Evolutionary conservation across 805 yeast genomes (phyloP).

Genomic region (Yamadazyma nakazawae): DNA sequence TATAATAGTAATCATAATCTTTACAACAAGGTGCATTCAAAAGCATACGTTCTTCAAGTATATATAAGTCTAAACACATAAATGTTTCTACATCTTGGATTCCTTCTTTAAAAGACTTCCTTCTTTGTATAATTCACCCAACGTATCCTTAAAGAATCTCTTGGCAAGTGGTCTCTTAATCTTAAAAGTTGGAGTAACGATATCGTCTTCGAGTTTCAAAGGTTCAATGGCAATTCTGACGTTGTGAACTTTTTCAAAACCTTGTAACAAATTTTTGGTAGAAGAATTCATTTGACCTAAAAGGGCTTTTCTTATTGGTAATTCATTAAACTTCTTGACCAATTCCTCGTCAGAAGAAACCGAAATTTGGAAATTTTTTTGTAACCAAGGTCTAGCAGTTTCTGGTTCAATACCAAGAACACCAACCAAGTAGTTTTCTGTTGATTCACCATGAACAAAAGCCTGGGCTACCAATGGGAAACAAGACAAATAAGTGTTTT

Average conservation of each 20-base stretch:
- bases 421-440: slow-evolving; percentile 54
- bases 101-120: slow-evolving; percentile 25
- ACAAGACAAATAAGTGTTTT: slow-evolving; percentile 54
- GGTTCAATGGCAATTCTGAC: slow-evolving; percentile 54
- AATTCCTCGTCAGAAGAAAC: slow-evolving; percentile 23
- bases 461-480: slow-evolving; percentile 51
- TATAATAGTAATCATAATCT: slow-evolving; percentile 29
- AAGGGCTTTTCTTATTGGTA: slow-evolving; percentile 34
- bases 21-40: neutral
- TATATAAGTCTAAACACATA: neutral
- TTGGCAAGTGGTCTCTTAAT: slow-evolving; percentile 40
- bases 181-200: slow-evolving; percentile 64
- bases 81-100: slow-evolving; percentile 15
- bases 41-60: neutral
- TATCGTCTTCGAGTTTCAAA: slow-evolving; percentile 55
- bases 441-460: slow-evolving; percentile 63
- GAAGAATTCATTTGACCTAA: slow-evolving; percentile 36
- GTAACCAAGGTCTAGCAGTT: slow-evolving; percentile 18
- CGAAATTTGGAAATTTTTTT: slow-evolving; percentile 14
- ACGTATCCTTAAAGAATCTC: slow-evolving; percentile 21
- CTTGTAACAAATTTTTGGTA: slow-evolving; percentile 40
- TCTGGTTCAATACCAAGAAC: slow-evolving; percentile 58
- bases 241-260: slow-evolving; percentile 64
- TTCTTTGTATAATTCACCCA: slow-evolving; percentile 28
- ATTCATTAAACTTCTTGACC: slow-evolving; percentile 24